Evolutionary conservation across 257 asterid genomes (phyloP).

Genomic region (Petunia axillaris): DNA sequence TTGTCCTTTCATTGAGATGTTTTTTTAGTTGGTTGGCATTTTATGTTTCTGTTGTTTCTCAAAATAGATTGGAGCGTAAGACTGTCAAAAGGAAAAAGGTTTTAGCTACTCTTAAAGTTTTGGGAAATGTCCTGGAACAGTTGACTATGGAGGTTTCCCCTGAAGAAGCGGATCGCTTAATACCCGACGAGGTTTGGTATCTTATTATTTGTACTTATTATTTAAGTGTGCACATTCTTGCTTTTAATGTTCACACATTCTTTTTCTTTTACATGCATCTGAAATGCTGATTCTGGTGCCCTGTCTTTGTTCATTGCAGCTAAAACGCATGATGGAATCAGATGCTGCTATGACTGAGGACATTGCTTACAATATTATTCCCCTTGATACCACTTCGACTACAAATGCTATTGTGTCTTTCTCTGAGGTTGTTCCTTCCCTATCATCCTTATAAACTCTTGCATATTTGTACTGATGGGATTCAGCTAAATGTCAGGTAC

Average conservation of each 20-base stretch:
- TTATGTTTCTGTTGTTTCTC: conserved; percentile 27
- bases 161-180: conserved; percentile 91
- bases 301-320: conserved; percentile 48
- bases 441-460: neutral
- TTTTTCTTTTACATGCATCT: neutral
- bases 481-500: conserved; percentile 53
- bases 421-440: conserved; percentile 61
- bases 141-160: conserved; percentile 84
- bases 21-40: conserved; percentile 9
- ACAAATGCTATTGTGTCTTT: conserved; percentile 75
- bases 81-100: conserved; percentile 81
- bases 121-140: conserved; percentile 83
- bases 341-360: conserved; percentile 99
- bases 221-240: conserved; percentile 19
- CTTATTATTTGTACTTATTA: neutral
- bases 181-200: conserved; percentile 78
- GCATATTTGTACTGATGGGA: conserved; percentile 23
- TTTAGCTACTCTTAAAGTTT: conserved; percentile 88
- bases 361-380: conserved; percentile 86
- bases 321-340: conserved; percentile 88
- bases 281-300: conserved; percentile 30
- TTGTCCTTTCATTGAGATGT: conserved; percentile 3
- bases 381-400: conserved; percentile 77
- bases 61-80: conserved; percentile 83
- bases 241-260: neutral